phyloP scores from a whole-genome alignment of 1,284 basidiomycete genomes.

The Boletellus sp. region DNA sequence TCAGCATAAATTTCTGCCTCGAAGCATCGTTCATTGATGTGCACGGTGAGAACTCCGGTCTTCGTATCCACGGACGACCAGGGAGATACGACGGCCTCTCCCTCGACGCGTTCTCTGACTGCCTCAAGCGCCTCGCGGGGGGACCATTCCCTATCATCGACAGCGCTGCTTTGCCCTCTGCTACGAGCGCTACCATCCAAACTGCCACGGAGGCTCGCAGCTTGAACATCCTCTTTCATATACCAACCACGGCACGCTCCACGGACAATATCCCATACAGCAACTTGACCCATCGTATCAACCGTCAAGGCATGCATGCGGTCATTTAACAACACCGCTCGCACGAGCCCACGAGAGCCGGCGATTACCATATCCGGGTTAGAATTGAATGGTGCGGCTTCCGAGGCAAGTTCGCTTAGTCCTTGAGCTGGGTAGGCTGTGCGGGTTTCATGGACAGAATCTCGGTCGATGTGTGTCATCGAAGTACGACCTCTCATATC shows the following conservation, averaged over 20 bases:
- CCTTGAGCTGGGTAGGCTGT: conserved; percentile 66
- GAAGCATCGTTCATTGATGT: conserved; percentile 85
- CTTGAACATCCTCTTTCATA: conserved; percentile 59
- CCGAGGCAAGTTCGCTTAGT: conserved; percentile 64
- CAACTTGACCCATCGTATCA: conserved; percentile 82
- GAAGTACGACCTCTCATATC: conserved; percentile 20
- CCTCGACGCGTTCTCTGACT: conserved; percentile 86
- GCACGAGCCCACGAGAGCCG: conserved; percentile 82
- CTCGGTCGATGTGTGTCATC: conserved; percentile 20
- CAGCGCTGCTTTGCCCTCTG: conserved; percentile 29
- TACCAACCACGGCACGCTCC: conserved; percentile 77
- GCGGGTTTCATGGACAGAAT: conserved; percentile 37
- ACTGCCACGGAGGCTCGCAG: conserved; percentile 42
- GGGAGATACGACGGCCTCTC: conserved; percentile 78
- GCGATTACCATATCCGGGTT: conserved; percentile 69
- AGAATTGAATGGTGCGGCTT: conserved; percentile 65
- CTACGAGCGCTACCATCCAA: conserved; percentile 34
- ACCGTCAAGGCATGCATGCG: conserved; percentile 89
- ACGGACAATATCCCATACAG: conserved; percentile 89
- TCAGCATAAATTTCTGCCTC: conserved; percentile 95
- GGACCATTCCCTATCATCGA: conserved; percentile 46
- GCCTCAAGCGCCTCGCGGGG: conserved; percentile 84
- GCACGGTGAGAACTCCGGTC: conserved; percentile 84
- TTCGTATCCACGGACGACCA: conserved; percentile 93
- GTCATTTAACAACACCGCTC: conserved; percentile 84